Evolutionary conservation across 2,329 filamentous ascomycete genomes (phyloP).

Genomic region (Penicillium occitanis): DNA sequence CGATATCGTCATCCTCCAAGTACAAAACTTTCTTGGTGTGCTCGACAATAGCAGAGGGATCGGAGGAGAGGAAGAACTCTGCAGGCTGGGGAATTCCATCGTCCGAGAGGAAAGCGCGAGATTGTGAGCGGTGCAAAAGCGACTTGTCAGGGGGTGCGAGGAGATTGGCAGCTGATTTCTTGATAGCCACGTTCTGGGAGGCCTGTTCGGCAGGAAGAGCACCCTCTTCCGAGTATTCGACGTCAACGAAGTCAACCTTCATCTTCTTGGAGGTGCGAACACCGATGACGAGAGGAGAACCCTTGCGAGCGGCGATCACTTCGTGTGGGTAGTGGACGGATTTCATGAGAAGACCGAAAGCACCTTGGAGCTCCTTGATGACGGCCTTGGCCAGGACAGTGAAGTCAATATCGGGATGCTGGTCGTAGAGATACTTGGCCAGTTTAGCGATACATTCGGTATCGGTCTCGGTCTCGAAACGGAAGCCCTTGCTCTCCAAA

Average conservation of each 20-base stretch:
- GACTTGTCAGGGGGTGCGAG: conserved; percentile 95
- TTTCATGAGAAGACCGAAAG: conserved; percentile 95
- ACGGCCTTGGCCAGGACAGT: conserved; percentile 95
- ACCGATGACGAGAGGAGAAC: conserved; percentile 94
- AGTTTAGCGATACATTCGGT: conserved; percentile 99
- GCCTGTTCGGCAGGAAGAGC: conserved; percentile 89
- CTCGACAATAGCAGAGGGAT: conserved; percentile 97
- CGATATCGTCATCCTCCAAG: conserved; percentile 98
- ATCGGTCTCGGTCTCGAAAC: conserved; percentile 98
- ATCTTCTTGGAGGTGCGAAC: conserved; percentile 97
- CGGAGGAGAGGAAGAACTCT: conserved; percentile 98
- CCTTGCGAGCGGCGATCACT: conserved; percentile 96
- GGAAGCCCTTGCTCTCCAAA: conserved; percentile 90
- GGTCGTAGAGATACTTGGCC: conserved; percentile 95
- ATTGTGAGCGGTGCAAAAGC: conserved; percentile 96
- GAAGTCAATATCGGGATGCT: conserved; percentile 92
- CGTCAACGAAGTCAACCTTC: conserved; percentile 99
- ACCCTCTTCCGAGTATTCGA: conserved; percentile 90
- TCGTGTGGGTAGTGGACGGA: conserved; percentile 98
- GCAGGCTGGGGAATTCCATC: conserved; percentile 97
- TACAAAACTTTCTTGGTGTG: conserved; percentile 99
- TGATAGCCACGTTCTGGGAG: conserved; percentile 93
- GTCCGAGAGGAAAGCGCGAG: conserved; percentile 96
- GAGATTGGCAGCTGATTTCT: conserved; percentile 75
- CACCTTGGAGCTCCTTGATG: conserved; percentile 96